These are phyloP conservation scores for Microbotryum intermedium DNA, from an alignment of 1,284 basidiomycete species.

Conservation along the genomic window DNA sequence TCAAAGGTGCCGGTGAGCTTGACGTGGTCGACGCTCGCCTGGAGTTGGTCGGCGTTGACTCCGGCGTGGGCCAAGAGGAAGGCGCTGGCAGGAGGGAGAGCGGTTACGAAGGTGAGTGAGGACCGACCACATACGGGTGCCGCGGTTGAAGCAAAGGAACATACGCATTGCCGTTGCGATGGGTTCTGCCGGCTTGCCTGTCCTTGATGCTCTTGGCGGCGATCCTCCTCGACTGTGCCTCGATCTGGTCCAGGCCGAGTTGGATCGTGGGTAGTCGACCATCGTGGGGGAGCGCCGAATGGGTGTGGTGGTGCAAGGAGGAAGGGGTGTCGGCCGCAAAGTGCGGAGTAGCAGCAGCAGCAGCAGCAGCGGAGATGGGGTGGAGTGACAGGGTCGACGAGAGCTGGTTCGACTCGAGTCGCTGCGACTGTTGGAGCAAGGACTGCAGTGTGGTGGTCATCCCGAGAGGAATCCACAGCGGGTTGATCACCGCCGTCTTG, in stretches of 20 bases:
- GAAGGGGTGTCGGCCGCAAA: slow-evolving; percentile 16
- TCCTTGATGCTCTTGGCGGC: slow-evolving; percentile 40
- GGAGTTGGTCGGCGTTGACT: slow-evolving; percentile 70
- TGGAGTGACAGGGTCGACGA: too few relatives aligned
- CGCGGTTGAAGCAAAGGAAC: slow-evolving; percentile 9
- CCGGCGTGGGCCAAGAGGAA: slow-evolving; percentile 74
- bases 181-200: neutral
- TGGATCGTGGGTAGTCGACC: slow-evolving; percentile 61
- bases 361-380: slow-evolving; percentile 1
- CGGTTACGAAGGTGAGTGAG: slow-evolving; percentile 5
- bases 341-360: slow-evolving; percentile 3
- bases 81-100: slow-evolving; percentile 7
- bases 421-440: slow-evolving; percentile 34
- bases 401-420: slow-evolving; percentile 18
- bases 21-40: slow-evolving; percentile 64
- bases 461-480: too few relatives aligned
- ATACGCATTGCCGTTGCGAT: slow-evolving; percentile 15
- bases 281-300: too few relatives aligned
- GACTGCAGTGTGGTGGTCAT: slow-evolving; percentile 22
- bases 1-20: slow-evolving; percentile 80
- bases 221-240: slow-evolving; percentile 71
- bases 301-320: slow-evolving; percentile 51
- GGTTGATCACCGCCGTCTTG: too few relatives aligned
- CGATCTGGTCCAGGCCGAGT: slow-evolving; percentile 83
- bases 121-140: slow-evolving; percentile 18